Evolutionary conservation across 2,329 filamentous ascomycete species (phyloP), one percentile per base, ranked within the genome.

Genomic region (Trichoderma lentiforme): DNA sequence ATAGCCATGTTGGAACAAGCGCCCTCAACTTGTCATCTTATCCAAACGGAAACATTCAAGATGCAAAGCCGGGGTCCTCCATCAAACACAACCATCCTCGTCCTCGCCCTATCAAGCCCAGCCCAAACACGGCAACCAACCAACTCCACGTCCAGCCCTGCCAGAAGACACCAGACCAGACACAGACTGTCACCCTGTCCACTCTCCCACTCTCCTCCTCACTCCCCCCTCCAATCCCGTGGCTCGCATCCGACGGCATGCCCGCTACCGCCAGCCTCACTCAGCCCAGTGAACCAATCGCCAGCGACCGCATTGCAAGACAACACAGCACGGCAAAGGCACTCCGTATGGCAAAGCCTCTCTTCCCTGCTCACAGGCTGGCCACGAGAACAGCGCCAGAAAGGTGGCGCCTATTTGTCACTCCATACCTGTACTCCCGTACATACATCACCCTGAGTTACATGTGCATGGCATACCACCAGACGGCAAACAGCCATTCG

Each of bases 221-320:
- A n/a, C 21, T 36, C 34, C 39, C 34, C 34, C 34, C 15, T 18
- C 66, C 66, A 69, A 51, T 51, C 66, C 36, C 53, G 36, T 34
- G 4, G 28, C 28, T 61, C 56, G 34, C 56, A 57, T 60, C 36
- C 6, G 51, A 58, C 53, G 53, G 66, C 66, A 32, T 61, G 56
- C n/a, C 66, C 56, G 57, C 66, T 26, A 12, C 56, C 65, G 51
- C 51, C 66, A 69, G 66, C 56, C 57, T 69, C 66, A 32, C 34
- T 51, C 66, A n/a, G 34, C 21, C 47, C 56, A 28, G 66, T n/a
- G 36, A 8, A 32, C 66, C 66, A 69, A 69, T 61, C 28, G n/a
- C 36, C 56, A 5, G 26, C 53, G 56, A 68, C 56, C 51, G 32
- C 51, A 67, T 67, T 39, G 8, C 53, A 57, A 34, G 39, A 43